Evolutionary conservation across 1,139 yeast species (phyloP), one percentile per base, ranked within the genome.

Genomic region (Blastobotrys aristatus): DNA sequence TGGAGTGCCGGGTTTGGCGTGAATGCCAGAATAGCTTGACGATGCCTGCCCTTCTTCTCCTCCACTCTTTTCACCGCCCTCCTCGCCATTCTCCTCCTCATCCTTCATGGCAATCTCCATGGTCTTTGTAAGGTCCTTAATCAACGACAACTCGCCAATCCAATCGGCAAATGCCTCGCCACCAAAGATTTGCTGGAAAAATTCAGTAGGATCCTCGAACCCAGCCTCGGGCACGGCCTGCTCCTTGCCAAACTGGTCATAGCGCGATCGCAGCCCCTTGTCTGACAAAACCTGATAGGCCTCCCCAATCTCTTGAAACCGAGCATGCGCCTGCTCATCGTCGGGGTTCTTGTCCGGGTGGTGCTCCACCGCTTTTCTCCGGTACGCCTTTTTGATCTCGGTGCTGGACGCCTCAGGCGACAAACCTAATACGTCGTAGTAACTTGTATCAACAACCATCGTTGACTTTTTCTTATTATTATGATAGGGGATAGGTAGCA

Each of bases 261-360:
- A 89, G 52, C 83, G 80, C 26, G 80, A 74, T 54, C 97, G 75
- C 52, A 88, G 73, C 21, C 76, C 74, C 2, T 81, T 81, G 63
- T 87, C 94, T 54, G 89, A 80, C 54, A 90, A 71, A 1, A 90
- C 59, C 47, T 66, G 70, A 49, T 66, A 66, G 2, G 70, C 70
- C 44, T 64, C 69, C 6, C 69, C 68, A 49, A 64, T 62, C 56
- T 57, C 75, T 56, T 77, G 82, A 57, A 77, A 77, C 56, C 72
- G 68, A 48, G 69, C 75, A 40, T 90, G 90, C 4, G 97, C 96
- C 26, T 72, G 71, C 5, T 92, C 90, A 60, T 84, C 87, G 58
- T 83, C 80, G 7, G 97, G 97, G 61, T 92, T 89, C 70, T 92
- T 94, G 66, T 92, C 98, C 0, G 98, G 98, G 66, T 94, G 98